Percentiles rank a stretch among this genome's conserved stretches.
phyloP scores from a whole-genome alignment of 768 basidiomycete genomes.

The Collybia nuda region DNA sequence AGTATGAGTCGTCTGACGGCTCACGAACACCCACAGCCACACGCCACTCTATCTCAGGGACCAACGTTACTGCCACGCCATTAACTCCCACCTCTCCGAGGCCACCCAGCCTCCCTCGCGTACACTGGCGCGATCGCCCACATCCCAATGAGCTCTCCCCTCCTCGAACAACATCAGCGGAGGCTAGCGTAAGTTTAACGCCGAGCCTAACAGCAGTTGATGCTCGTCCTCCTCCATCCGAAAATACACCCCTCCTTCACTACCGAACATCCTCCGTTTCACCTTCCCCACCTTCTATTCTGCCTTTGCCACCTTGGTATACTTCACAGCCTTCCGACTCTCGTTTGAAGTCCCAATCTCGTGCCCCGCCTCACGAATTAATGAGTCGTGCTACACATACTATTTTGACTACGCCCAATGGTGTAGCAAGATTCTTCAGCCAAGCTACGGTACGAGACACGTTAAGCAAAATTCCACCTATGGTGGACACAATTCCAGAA shows the following conservation, averaged over 20 bases:
- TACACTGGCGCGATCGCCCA: constrained; percentile 8
- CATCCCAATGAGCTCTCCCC: not conserved
- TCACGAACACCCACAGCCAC: constrained; percentile 12
- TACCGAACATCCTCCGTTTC: constrained; percentile 5
- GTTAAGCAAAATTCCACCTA: too few species aligned
- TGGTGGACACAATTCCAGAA: constrained; percentile 2
- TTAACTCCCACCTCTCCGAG: too few species aligned
- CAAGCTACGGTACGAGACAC: too few species aligned
- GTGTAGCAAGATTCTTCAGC: too few species aligned
- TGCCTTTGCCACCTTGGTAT: too few species aligned
- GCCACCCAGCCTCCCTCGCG: constrained; percentile 4
- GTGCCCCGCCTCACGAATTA: too few species aligned
- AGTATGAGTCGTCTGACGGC: constrained; percentile 6
- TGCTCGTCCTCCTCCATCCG: constrained; percentile 7
- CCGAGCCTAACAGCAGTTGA: not conserved
- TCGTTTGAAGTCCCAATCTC: too few species aligned
- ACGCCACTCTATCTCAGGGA: not conserved
- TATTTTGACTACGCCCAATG: too few species aligned
- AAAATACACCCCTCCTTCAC: constrained; percentile 14
- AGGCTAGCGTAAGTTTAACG: constrained; percentile 1
- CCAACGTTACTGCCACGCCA: too few species aligned
- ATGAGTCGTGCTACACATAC: too few species aligned
- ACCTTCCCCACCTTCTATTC: not conserved
- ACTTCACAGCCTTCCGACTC: too few species aligned
- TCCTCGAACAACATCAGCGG: constrained; percentile 13